phyloP scores from a whole-genome alignment of 768 basidiomycete genomes.

The Suillus brevipes region DNA sequence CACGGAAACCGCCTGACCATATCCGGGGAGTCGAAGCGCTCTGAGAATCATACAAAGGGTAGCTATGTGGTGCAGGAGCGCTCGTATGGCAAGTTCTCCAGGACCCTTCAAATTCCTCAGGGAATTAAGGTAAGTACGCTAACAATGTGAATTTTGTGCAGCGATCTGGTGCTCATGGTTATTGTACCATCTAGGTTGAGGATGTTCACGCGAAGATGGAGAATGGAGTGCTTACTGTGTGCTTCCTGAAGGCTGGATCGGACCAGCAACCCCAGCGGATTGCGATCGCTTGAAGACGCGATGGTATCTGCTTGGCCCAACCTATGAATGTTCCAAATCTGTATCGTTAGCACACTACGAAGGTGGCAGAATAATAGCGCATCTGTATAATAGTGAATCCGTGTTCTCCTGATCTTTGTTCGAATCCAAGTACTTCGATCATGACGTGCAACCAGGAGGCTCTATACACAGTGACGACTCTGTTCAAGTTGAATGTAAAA shows the following conservation, averaged over 20 bases:
- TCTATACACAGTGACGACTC: no score
- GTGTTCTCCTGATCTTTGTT: background rate
- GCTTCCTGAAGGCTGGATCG: background rate
- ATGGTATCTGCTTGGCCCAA: background rate
- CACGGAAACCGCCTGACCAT: background rate
- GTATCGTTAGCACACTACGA: background rate
- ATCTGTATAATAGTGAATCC: background rate
- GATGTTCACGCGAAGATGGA: background rate
- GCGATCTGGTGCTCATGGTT: background rate
- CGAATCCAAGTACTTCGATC: background rate
- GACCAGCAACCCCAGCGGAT: background rate
- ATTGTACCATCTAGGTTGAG: background rate
- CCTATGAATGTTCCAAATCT: background rate
- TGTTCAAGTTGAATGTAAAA: no score
- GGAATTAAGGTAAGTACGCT: background rate
- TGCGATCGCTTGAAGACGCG: slow-evolving; percentile 16
- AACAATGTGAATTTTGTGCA: background rate
- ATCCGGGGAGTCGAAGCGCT: background rate
- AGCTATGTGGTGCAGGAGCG: background rate
- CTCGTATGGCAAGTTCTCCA: background rate
- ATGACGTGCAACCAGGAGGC: background rate
- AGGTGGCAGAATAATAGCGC: background rate
- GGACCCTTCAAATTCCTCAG: background rate
- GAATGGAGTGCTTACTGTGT: background rate
- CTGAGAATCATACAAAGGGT: background rate